These are phyloP conservation scores for Fusarium floridanum DNA, from an alignment of 2,329 filamentous ascomycete genomes.

Conservation along the genomic window DNA sequence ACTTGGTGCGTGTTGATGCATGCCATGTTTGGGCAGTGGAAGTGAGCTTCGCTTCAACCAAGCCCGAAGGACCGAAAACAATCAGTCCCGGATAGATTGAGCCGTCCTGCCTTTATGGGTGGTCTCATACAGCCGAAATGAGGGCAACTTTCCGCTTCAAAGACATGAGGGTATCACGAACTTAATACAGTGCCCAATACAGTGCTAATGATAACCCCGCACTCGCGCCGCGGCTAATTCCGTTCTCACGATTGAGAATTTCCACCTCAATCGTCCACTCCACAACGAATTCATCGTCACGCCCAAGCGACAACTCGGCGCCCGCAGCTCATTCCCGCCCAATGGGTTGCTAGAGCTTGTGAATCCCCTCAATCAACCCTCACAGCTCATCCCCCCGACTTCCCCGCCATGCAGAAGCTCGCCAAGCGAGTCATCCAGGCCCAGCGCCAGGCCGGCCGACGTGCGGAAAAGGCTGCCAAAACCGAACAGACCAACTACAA, in stretches of 20 bases:
- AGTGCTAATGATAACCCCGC: slow-evolving; percentile 19
- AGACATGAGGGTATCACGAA: slow-evolving; percentile 30
- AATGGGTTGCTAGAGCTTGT: slow-evolving; percentile 45
- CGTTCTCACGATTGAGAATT: slow-evolving; percentile 45
- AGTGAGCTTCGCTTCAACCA: background rate
- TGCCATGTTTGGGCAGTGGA: background rate
- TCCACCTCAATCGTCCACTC: slow-evolving; percentile 41
- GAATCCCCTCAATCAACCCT: slow-evolving; percentile 20
- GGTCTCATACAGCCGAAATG: background rate
- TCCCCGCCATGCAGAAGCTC: slow-evolving; percentile 75
- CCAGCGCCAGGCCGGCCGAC: slow-evolving; percentile 71
- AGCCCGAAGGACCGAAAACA: no score
- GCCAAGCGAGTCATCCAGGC: slow-evolving; percentile 75
- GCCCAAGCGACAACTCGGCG: slow-evolving; percentile 41
- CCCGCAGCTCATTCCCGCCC: slow-evolving; percentile 38
- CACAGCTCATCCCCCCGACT: slow-evolving; percentile 13
- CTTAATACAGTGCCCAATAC: slow-evolving; percentile 15
- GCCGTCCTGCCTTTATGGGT: background rate
- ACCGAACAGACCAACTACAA: slow-evolving; percentile 47
- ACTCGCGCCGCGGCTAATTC: slow-evolving; percentile 36
- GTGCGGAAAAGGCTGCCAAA: slow-evolving; percentile 56
- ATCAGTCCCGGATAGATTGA: no score
- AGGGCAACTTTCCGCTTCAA: background rate
- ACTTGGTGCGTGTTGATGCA: background rate
- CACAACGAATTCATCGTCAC: slow-evolving; percentile 44